A percentile compares a stretch with the other conserved stretches of the same genome.
Conservation (phyloP, 371 early-diverging fungal species). For the Parasitella parasitica region DNA sequence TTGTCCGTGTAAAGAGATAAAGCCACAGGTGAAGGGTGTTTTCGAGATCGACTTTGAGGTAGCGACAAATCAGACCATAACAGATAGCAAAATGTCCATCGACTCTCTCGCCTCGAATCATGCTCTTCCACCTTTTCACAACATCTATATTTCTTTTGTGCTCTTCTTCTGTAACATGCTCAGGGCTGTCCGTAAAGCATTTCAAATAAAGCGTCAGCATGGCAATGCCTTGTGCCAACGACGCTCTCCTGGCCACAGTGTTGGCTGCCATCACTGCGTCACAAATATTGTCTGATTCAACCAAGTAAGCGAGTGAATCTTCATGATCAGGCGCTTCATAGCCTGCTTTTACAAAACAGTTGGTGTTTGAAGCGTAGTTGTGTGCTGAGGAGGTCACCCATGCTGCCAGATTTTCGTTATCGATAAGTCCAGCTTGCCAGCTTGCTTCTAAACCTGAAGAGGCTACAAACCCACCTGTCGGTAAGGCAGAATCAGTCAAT, state of each 20-base stretch:
- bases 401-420: constrained; percentile 29
- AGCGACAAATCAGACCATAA: constrained; percentile 69
- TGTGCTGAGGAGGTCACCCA: constrained; percentile 58
- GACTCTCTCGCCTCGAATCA: constrained; percentile 53
- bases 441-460: constrained; percentile 81
- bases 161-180: constrained; percentile 1
- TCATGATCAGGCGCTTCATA: constrained; percentile 46
- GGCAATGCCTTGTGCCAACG: constrained; percentile 71
- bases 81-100: constrained; percentile 72
- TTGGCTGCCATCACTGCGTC: constrained; percentile 66
- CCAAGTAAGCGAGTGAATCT: constrained; percentile 36
- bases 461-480: constrained; percentile 87
- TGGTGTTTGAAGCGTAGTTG: constrained; percentile 65
- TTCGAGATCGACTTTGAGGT: constrained; percentile 61
- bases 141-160: constrained; percentile 20
- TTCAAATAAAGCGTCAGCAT: constrained; percentile 64
- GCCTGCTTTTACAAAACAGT: constrained; percentile 68
- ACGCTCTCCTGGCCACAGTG: constrained; percentile 67
- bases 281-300: constrained; percentile 53
- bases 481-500: constrained; percentile 88
- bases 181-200: constrained; percentile 40
- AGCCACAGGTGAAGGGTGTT: constrained; percentile 74
- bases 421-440: constrained; percentile 59
- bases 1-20: constrained; percentile 79
- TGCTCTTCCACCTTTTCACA: constrained; percentile 55